Evolutionary conservation across 1,139 yeast species (phyloP).

Genomic region (Entelexis sorbosivorans): DNA sequence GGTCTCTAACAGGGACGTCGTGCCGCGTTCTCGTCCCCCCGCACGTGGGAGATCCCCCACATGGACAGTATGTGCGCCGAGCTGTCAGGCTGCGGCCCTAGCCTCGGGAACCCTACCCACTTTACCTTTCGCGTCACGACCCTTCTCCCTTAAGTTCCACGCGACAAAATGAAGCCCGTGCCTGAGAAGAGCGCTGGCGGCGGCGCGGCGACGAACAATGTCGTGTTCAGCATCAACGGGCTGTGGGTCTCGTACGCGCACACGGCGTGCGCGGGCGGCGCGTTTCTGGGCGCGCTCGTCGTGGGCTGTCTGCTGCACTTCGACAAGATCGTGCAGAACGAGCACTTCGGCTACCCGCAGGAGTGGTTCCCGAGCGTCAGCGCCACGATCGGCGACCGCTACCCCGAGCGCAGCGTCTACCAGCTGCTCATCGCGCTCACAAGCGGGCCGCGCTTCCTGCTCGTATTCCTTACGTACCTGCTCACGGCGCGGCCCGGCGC

Average conservation of each 20-base stretch:
- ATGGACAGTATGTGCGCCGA: neutral
- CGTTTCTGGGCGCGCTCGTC: slow-evolving; percentile 22
- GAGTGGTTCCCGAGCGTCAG: slow-evolving; percentile 98
- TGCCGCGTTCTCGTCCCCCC: neutral
- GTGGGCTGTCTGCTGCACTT: slow-evolving; percentile 24
- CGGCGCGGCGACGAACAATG: slow-evolving; percentile 1
- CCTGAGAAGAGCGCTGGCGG: neutral
- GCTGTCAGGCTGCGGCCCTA: neutral
- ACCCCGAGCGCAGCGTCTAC: slow-evolving; percentile 87
- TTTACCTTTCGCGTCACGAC: slow-evolving; percentile 2
- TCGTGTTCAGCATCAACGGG: slow-evolving; percentile 22
- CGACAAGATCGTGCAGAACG: slow-evolving; percentile 75
- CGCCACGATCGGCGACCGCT: slow-evolving; percentile 92
- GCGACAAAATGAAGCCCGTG: slow-evolving; percentile 5
- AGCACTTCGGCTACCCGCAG: slow-evolving; percentile 81
- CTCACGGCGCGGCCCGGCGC: slow-evolving; percentile 34
- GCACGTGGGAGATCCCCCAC: neutral
- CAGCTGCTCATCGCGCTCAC: slow-evolving; percentile 55
- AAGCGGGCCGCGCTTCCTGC: slow-evolving; percentile 61
- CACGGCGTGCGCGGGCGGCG: slow-evolving; percentile 23
- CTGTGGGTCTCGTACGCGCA: slow-evolving; percentile 26
- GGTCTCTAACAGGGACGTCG: no score
- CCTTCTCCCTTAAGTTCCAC: neutral
- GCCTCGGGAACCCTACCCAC: slow-evolving; percentile 3
- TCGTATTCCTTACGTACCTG: slow-evolving; percentile 51